A percentile compares a stretch with the other conserved stretches of the same genome.
These are phyloP conservation scores for Drosera spatulata DNA, from an alignment of 179 eudicot genomes.

Conservation along the genomic window DNA sequence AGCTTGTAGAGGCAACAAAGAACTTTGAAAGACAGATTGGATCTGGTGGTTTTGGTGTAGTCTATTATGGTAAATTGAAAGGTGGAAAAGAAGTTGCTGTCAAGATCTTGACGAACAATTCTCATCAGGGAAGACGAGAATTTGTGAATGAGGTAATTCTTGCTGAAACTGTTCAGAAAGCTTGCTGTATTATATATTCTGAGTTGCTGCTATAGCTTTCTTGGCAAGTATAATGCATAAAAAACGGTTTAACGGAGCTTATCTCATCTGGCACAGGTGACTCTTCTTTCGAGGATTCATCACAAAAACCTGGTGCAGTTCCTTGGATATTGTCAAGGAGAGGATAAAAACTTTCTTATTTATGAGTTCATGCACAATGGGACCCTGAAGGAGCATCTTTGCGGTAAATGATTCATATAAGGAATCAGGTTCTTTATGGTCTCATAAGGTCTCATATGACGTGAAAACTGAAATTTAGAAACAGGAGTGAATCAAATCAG, in stretches of 20 bases:
- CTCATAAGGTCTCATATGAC: too few species aligned
- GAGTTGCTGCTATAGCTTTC: too few species aligned
- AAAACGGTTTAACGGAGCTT: not conserved
- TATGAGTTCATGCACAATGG: conserved; percentile 97
- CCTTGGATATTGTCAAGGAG: conserved; percentile 97
- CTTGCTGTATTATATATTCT: too few species aligned
- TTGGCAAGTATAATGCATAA: too few species aligned
- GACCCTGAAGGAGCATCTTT: conserved; percentile 95
- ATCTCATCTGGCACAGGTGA: conserved; percentile 34
- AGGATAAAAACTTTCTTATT: conserved; percentile 83
- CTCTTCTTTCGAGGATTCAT: conserved; percentile 94
- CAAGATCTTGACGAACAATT: conserved; percentile 71
- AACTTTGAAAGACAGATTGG: conserved; percentile 76
- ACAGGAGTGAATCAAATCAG: too few species aligned
- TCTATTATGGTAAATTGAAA: conserved; percentile 70
- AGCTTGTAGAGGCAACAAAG: conserved; percentile 70
- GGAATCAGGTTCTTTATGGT: too few species aligned
- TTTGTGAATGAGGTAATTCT: conserved; percentile 73
- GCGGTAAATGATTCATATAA: conserved; percentile 30
- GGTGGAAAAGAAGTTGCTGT: conserved; percentile 93
- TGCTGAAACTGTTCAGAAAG: not conserved
- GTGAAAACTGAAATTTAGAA: too few species aligned
- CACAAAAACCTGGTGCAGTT: conserved; percentile 93
- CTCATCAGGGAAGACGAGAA: conserved; percentile 89
- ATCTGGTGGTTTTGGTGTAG: conserved; percentile 94